phyloP scores from a whole-genome alignment of 352 stramenopile genomes.

The Phytophthora rubi region DNA sequence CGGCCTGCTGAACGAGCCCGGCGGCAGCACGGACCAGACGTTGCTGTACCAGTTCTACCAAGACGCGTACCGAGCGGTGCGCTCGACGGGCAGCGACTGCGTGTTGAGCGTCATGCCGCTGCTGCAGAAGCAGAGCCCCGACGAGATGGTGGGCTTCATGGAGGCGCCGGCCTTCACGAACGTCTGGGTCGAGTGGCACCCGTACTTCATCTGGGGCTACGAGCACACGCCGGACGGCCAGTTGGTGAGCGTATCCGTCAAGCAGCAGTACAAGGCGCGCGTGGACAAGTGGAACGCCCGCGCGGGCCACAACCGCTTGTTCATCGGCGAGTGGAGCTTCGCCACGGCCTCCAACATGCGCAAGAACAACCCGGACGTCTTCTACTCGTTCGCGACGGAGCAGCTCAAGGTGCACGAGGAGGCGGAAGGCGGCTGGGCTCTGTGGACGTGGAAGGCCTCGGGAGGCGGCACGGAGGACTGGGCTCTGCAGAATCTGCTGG shows the following conservation, averaged over 20 bases:
- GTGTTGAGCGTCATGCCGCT: conserved; percentile 68
- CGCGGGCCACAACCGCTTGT: conserved; percentile 46
- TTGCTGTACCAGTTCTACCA: conserved; percentile 80
- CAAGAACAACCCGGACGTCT: conserved; percentile 39
- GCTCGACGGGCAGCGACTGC: conserved; percentile 62
- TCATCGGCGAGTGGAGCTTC: conserved; percentile 70
- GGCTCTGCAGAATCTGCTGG: conserved; percentile 64
- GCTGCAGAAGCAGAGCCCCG: conserved; percentile 64
- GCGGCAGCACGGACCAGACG: conserved; percentile 46
- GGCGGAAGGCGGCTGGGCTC: conserved; percentile 64
- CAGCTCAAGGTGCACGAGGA: conserved; percentile 62
- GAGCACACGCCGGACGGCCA: conserved; percentile 58
- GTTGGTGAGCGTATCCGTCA: conserved; percentile 46
- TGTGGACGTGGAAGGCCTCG: conserved; percentile 68
- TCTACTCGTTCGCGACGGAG: conserved; percentile 53
- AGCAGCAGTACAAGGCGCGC: conserved; percentile 37
- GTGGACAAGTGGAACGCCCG: conserved; percentile 45
- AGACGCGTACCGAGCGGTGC: conserved; percentile 69
- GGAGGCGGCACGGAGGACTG: conserved; percentile 52
- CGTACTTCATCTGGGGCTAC: conserved; percentile 85
- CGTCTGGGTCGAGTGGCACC: conserved; percentile 86
- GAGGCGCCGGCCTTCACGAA: conserved; percentile 58
- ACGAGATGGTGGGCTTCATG: conserved; percentile 67
- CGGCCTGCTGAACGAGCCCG: conserved; percentile 75
- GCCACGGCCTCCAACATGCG: conserved; percentile 58